Evolutionary conservation across 108 stramenopile species (phyloP), one percentile per base, ranked within the genome.

Genomic region (Aurantiochytrium sp.): DNA sequence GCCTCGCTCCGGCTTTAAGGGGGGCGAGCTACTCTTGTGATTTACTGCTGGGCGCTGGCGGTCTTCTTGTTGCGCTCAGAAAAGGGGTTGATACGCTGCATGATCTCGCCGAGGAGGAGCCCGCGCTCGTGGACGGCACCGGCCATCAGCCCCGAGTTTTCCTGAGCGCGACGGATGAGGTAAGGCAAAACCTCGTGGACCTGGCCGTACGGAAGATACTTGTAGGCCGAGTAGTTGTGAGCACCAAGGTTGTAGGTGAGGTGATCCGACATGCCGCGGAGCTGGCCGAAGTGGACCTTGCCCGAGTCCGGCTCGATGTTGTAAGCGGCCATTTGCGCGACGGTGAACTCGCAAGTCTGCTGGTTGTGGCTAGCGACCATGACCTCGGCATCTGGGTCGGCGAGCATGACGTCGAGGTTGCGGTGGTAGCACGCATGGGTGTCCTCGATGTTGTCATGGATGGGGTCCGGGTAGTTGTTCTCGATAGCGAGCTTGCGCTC

Each of bases 311-410:
- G 87, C 37, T 90, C 88, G 22, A 98, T 88, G 24, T 93, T 93
- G 6, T 94, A 89, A 27, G 93, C 90, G 39, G 90, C 85, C 96
- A 98, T 97, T 15, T 91, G 55, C 0, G 88, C 55, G 24, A 97
- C 91, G 8, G 97, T 94, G 59, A 88, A 88, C 88, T 94, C 91
- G 54, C 97, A 94, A 85, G 94, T 96, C 55, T 73, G 54, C 89
- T 96, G 93, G 87, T 98, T 98, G 93, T 99, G 98, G 27, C 96
- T 92, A 24, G 97, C 97, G 52, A 97, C 89, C 98, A 99, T 97
- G 15, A 97, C 73, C 87, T 97, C 96, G 17, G 89, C 86, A 21
- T 95, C 88, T 30, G 95, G 68, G 89, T 90, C 94, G 31, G 91
- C 91, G 3, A 96, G 94, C 19, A 93, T 87, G n/a, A 93, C 91